These are phyloP conservation scores for Huntiella abstrusa DNA, from an alignment of 2,329 filamentous ascomycete species.

Conservation along the genomic window DNA sequence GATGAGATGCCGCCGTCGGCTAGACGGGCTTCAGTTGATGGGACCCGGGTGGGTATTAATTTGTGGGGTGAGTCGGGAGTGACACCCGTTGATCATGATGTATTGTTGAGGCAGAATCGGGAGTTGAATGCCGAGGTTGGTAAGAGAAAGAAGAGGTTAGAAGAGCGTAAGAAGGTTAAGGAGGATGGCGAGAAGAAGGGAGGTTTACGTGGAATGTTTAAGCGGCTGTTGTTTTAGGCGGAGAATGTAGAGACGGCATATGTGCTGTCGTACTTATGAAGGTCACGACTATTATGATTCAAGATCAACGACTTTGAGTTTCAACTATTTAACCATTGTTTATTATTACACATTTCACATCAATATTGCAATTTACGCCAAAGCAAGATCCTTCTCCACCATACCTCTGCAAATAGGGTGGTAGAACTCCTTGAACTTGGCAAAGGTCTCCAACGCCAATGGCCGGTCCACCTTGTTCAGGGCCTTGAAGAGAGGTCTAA, in stretches of 20 bases:
- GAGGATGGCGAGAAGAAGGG: conserved; percentile 11
- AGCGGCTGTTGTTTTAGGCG: conserved; percentile 8
- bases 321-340: background rate
- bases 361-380: conserved; percentile 1
- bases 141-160: conserved; percentile 10
- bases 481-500: conserved; percentile 63
- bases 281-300: background rate
- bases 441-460: conserved; percentile 65
- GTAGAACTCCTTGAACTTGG: conserved; percentile 79
- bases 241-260: background rate
- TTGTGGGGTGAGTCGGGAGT: background rate
- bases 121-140: conserved; percentile 6
- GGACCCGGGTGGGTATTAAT: background rate
- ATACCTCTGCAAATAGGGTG: conserved; percentile 80
- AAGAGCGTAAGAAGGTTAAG: conserved; percentile 10
- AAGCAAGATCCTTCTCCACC: conserved; percentile 61
- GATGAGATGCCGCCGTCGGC: background rate
- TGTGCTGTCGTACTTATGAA: background rate
- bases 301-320: background rate
- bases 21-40: conserved; percentile 5
- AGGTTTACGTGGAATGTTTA: conserved; percentile 11
- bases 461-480: conserved; percentile 56
- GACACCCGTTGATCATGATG: background rate
- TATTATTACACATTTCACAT: background rate
- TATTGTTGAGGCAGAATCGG: conserved; percentile 1